Evolutionary conservation across 371 early-diverging fungal genomes (phyloP).

Genomic region (Chytridium lagenaria): DNA sequence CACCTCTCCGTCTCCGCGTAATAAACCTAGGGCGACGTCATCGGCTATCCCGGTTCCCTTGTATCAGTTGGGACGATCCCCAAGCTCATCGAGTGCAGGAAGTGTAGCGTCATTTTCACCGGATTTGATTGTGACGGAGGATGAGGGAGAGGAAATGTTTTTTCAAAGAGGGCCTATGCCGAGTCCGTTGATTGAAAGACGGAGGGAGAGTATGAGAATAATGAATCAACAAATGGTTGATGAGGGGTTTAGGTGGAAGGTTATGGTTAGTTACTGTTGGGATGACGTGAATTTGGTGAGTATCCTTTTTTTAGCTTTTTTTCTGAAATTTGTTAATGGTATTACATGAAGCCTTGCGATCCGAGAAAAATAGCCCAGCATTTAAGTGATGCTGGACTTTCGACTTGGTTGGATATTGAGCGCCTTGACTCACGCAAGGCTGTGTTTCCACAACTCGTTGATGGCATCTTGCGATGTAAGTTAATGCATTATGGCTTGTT

Average conservation of each 20-base stretch:
- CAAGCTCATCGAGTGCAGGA: background rate
- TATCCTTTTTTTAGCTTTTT: background rate
- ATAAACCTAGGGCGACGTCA: background rate
- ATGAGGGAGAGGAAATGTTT: constrained; percentile 9
- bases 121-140: constrained; percentile 6
- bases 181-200: background rate
- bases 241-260: constrained; percentile 1
- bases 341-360: constrained; percentile 20
- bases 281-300: constrained; percentile 10
- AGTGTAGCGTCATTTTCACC: background rate
- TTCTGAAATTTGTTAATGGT: background rate
- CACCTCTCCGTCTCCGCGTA: background rate
- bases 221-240: background rate
- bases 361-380: constrained; percentile 13
- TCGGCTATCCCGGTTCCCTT: background rate
- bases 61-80: background rate
- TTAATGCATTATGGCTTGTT: background rate
- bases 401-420: constrained; percentile 12
- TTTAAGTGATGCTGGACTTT: constrained; percentile 3
- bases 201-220: background rate
- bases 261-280: constrained; percentile 11
- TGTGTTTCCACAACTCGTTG: constrained; percentile 8
- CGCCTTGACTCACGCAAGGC: background rate
- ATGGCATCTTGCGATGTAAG: constrained; percentile 9
- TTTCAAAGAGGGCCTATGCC: constrained; percentile 4